Percentiles rank a stretch among this genome's conserved stretches.
These are phyloP conservation scores for Decorospora gaudefroyi DNA, from an alignment of 2,329 filamentous ascomycete genomes.

Conservation along the genomic window DNA sequence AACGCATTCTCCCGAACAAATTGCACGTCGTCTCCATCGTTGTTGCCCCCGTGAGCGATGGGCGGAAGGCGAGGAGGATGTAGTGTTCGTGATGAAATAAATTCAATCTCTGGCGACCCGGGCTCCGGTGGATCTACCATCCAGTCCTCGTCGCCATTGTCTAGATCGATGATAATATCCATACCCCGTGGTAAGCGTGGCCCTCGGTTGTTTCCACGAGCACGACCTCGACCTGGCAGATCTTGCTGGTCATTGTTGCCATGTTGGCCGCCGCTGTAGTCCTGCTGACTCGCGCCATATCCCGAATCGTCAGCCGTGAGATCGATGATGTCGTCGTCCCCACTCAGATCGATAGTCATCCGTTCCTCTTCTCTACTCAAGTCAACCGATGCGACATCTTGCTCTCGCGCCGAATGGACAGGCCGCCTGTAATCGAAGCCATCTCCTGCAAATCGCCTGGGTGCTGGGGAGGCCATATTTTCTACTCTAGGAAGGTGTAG, in stretches of 20 bases:
- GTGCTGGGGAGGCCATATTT: conserved; percentile 38
- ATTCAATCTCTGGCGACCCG: conserved; percentile 56
- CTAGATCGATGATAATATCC: conserved; percentile 52
- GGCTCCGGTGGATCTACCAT: conserved; percentile 32
- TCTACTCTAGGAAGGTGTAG: conserved; percentile 27
- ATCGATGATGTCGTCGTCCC: conserved; percentile 32
- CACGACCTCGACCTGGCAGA: conserved; percentile 2
- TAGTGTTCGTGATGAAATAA: conserved; percentile 46
- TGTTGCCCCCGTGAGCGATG: conserved; percentile 8
- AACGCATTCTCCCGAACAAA: conserved; percentile 34
- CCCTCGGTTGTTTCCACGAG: conserved; percentile 27
- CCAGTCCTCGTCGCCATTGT: conserved; percentile 37
- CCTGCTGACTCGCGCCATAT: conserved; percentile 20
- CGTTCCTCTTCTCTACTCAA: conserved; percentile 40
- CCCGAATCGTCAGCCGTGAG: conserved; percentile 40
- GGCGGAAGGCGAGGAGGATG: conserved; percentile 20
- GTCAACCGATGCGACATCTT: conserved; percentile 41
- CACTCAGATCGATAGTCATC: conserved; percentile 19
- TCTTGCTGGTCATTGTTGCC: conserved; percentile 3
- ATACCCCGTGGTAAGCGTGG: conserved; percentile 49
- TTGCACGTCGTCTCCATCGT: conserved; percentile 39
- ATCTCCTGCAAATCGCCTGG: conserved; percentile 55
- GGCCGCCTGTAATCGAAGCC: conserved; percentile 61
- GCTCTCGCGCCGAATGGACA: conserved; percentile 41
- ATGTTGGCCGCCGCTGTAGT: conserved; percentile 1